These are phyloP conservation scores for Endotrypanum monterogeii DNA, from an alignment of 208 protist species.

Conservation along the genomic window DNA sequence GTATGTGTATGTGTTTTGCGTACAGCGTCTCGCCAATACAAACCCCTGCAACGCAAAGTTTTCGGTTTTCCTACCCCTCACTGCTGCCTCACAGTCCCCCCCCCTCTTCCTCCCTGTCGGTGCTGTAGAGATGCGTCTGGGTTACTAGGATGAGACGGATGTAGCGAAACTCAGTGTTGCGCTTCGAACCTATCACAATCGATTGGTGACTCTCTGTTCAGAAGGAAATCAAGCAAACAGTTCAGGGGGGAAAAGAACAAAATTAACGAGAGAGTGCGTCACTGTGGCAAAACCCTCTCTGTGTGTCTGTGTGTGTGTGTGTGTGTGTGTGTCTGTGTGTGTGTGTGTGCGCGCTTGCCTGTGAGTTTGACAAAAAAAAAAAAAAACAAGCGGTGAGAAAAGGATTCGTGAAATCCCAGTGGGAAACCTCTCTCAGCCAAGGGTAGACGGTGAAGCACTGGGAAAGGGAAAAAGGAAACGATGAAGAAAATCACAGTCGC, in stretches of 20 bases:
- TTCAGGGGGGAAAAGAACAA: background rate
- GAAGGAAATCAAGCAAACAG: background rate
- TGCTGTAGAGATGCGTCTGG: background rate
- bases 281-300: background rate
- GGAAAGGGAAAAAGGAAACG: background rate
- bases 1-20: background rate
- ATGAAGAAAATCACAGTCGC: background rate
- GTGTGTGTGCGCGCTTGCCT: constrained; percentile 6
- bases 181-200: background rate
- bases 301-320: constrained; percentile 2
- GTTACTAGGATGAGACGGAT: background rate
- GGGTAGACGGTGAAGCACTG: background rate
- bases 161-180: background rate
- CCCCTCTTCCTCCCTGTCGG: background rate
- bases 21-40: background rate
- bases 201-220: background rate
- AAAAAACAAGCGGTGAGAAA: background rate
- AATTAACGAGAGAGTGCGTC: too few relatives aligned
- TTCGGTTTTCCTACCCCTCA: background rate
- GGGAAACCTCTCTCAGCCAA: background rate
- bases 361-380: constrained; percentile 14
- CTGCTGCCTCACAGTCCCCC: background rate
- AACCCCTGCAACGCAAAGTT: background rate
- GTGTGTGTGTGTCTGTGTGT: constrained; percentile 10
- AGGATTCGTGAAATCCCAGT: background rate